Percentiles rank a stretch among this genome's conserved stretches.
These are phyloP conservation scores for Xylaria sp. DNA, from an alignment of 2,329 filamentous ascomycete species.

Conservation along the genomic window DNA sequence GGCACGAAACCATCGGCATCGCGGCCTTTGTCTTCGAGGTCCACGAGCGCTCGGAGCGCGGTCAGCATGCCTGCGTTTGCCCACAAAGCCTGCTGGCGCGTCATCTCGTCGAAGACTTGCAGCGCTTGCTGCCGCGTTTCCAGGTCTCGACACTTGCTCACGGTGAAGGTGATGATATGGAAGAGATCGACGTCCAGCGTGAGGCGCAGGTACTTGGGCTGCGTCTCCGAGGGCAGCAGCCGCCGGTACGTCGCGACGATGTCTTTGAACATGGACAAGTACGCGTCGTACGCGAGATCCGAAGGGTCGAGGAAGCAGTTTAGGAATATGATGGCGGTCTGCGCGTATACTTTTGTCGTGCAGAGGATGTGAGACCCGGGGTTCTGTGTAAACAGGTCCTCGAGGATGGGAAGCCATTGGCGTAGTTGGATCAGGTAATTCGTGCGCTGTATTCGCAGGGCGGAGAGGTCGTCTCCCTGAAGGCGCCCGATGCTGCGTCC, in stretches of 20 bases:
- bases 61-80: constrained; percentile 39
- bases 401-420: constrained; percentile 37
- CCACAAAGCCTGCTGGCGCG: constrained; percentile 41
- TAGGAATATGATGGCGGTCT: constrained; percentile 37
- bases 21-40: constrained; percentile 38
- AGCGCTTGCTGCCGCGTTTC: constrained; percentile 36
- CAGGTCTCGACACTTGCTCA: constrained; percentile 41
- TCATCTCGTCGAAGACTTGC: constrained; percentile 37
- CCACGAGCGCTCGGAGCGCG: constrained; percentile 36
- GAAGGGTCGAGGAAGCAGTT: constrained; percentile 40
- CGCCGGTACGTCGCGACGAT: constrained; percentile 37
- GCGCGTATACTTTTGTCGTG: constrained; percentile 36
- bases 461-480: constrained; percentile 14
- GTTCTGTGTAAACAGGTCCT: constrained; percentile 28
- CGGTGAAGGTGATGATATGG: constrained; percentile 40
- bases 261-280: constrained; percentile 37
- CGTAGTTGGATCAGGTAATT: constrained; percentile 33
- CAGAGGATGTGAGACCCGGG: constrained; percentile 20
- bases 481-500: constrained; percentile 20
- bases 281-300: constrained; percentile 40
- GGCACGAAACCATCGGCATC: constrained; percentile 38
- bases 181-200: constrained; percentile 41
- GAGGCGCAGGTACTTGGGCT: constrained; percentile 31
- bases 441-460: constrained; percentile 26
- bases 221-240: constrained; percentile 25